These are phyloP conservation scores for Taphrina populina DNA, from an alignment of 1,139 yeast species.

Conservation along the genomic window DNA sequence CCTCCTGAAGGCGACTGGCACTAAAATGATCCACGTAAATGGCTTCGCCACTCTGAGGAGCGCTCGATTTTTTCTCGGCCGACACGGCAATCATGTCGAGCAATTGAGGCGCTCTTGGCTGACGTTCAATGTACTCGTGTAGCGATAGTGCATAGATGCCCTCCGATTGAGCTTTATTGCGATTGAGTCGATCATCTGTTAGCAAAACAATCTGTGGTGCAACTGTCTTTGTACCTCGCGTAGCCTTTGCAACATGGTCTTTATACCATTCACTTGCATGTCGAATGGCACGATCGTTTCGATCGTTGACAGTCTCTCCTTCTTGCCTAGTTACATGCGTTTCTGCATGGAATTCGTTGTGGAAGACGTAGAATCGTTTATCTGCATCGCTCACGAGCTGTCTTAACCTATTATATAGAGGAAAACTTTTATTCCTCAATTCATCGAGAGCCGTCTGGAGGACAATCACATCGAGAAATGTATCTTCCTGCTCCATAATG, in stretches of 20 bases:
- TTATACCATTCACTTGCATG: slow-evolving; percentile 70
- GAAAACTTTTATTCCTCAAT: slow-evolving; percentile 81
- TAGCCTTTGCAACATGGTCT: slow-evolving; percentile 55
- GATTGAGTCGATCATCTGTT: slow-evolving; percentile 74
- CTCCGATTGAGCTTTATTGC: slow-evolving; percentile 57
- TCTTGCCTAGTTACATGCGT: slow-evolving; percentile 65
- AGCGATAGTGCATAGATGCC: slow-evolving; percentile 46
- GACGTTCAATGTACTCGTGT: slow-evolving; percentile 63
- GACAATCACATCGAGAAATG: slow-evolving; percentile 82
- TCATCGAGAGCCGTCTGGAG: slow-evolving; percentile 96
- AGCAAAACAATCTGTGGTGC: slow-evolving; percentile 61
- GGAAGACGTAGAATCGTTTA: slow-evolving; percentile 85
- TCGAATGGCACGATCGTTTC: slow-evolving; percentile 89
- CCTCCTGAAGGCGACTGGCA: slow-evolving; percentile 82
- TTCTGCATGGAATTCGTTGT: slow-evolving; percentile 79
- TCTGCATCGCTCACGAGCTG: slow-evolving; percentile 68
- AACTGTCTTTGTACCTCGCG: slow-evolving; percentile 42
- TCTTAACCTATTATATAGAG: slow-evolving; percentile 81
- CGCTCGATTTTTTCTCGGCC: slow-evolving; percentile 44
- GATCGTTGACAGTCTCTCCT: slow-evolving; percentile 78
- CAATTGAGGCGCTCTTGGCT: slow-evolving; percentile 74
- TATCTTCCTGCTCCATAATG: slow-evolving; percentile 70
- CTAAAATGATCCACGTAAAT: slow-evolving; percentile 76
- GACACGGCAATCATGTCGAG: slow-evolving; percentile 62
- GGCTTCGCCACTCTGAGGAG: slow-evolving; percentile 50